Conservation (phyloP, 495 filamentous ascomycete genomes). For the Evansstolkia leycettana region DNA sequence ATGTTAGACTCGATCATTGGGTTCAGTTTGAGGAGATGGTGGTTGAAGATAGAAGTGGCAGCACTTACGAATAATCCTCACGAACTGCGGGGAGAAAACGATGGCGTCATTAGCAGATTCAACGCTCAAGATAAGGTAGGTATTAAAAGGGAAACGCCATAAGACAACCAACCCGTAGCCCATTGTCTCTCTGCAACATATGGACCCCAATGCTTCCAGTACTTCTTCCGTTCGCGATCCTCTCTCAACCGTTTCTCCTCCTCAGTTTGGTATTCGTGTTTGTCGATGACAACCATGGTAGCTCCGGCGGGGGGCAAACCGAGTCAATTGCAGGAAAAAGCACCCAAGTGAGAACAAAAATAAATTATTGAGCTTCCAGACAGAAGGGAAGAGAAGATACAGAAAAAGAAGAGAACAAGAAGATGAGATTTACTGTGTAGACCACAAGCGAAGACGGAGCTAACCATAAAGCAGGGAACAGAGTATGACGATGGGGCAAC, state of each 20-base stretch:
- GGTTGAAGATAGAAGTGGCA: conserved; percentile 1
- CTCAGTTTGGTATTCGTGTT: conserved; percentile 68
- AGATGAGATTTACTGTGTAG: not conserved
- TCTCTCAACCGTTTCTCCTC: conserved; percentile 85
- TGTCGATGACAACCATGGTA: conserved; percentile 77
- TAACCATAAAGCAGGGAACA: too few species aligned
- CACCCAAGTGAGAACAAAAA: too few species aligned
- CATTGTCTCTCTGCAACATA: conserved; percentile 62
- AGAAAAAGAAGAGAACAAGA: conserved; percentile 2
- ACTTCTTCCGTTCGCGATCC: conserved; percentile 64
- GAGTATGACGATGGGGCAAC: too few species aligned
- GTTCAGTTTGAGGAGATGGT: conserved; percentile 2
- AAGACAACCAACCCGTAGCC: conserved; percentile 57
- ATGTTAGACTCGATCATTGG: conserved; percentile 5
- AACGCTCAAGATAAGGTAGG: not conserved
- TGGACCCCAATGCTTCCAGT: conserved; percentile 92
- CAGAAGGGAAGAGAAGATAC: conserved; percentile 1
- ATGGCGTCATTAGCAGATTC: conserved; percentile 13
- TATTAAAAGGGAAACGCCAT: conserved; percentile 7
- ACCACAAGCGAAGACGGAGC: too few species aligned
- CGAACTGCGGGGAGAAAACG: conserved; percentile 45
- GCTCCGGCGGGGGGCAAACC: conserved; percentile 1
- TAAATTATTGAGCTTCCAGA: too few species aligned
- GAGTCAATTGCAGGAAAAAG: not conserved
- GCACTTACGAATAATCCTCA: conserved; percentile 87